These are phyloP conservation scores for Diaporthe ampelina DNA, from an alignment of 2,329 filamentous ascomycete genomes.

Conservation along the genomic window DNA sequence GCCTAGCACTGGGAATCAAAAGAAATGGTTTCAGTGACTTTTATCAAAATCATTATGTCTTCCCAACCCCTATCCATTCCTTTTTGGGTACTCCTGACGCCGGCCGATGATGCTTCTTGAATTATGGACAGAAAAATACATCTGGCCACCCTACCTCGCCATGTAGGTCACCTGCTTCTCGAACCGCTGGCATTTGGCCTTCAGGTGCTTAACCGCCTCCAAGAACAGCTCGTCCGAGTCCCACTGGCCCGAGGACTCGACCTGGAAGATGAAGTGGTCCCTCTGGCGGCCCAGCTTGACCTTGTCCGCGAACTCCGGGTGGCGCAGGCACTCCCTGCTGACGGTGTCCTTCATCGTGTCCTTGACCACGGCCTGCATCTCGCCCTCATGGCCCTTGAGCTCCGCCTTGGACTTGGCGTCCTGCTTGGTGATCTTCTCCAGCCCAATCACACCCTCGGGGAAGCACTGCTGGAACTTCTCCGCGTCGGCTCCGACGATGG, in stretches of 20 bases:
- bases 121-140: constrained; percentile 23
- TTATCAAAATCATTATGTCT: constrained; percentile 36
- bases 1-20: neutral
- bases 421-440: constrained; percentile 82
- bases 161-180: constrained; percentile 79
- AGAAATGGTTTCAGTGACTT: constrained; percentile 29
- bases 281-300: constrained; percentile 90
- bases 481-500: constrained; percentile 89
- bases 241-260: constrained; percentile 96
- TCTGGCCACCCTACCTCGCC: constrained; percentile 59
- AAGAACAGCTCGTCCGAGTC: constrained; percentile 94
- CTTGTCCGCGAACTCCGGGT: constrained; percentile 94
- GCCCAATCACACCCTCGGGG: constrained; percentile 85
- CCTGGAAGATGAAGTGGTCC: constrained; percentile 97
- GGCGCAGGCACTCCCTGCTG: constrained; percentile 90
- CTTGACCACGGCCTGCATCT: constrained; percentile 87
- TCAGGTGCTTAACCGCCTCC: constrained; percentile 87
- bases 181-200: constrained; percentile 83
- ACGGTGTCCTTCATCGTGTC: constrained; percentile 96
- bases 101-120: constrained; percentile 42
- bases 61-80: constrained; percentile 26
- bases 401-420: constrained; percentile 70
- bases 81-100: constrained; percentile 41
- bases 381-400: constrained; percentile 81
- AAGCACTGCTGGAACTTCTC: constrained; percentile 93